Conservation (phyloP, 2,329 filamentous ascomycete species). For the Penicillium olsonii region DNA sequence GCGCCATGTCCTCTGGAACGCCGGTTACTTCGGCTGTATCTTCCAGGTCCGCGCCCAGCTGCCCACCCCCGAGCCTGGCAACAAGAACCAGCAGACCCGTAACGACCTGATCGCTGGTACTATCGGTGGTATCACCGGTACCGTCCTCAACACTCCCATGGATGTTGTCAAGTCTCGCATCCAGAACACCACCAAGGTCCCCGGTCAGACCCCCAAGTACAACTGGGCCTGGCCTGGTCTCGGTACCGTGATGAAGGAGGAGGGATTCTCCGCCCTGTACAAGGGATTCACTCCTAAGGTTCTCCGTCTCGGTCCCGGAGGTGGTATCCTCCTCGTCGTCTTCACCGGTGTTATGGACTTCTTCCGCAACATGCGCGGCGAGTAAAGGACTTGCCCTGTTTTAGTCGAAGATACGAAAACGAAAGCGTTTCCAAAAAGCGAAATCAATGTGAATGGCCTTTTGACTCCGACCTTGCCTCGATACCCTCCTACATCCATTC, state of each 20-base stretch:
- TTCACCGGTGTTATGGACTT: constrained; percentile 67
- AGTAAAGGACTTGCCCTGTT: constrained; percentile 21
- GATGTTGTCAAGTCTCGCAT: constrained; percentile 98
- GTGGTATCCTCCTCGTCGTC: constrained; percentile 58
- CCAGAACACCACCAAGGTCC: constrained; percentile 83
- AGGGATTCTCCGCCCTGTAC: constrained; percentile 89
- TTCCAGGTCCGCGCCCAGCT: constrained; percentile 90
- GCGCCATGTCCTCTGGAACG: constrained; percentile 93
- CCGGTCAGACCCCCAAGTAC: constrained; percentile 87
- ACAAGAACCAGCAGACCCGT: constrained; percentile 76
- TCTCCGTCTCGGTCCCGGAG: constrained; percentile 70
- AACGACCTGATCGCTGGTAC: constrained; percentile 88
- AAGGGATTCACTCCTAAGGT: constrained; percentile 99
- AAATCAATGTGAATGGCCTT: constrained; percentile 6
- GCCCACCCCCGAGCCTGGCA: constrained; percentile 68
- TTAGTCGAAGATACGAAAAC: constrained; percentile 7
- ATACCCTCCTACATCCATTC: constrained; percentile 11
- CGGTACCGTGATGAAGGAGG: constrained; percentile 84
- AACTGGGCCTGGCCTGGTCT: constrained; percentile 96
- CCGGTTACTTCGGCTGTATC: constrained; percentile 97
- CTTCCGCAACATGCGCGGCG: constrained; percentile 70
- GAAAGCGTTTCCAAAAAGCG: constrained; percentile 12
- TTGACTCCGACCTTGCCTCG: constrained; percentile 1
- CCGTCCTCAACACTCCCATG: constrained; percentile 90
- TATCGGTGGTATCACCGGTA: constrained; percentile 86